A percentile compares a stretch with the other conserved stretches of the same genome.
Conservation (phyloP, 306 rosid species). For the Prosopis cineraria region DNA sequence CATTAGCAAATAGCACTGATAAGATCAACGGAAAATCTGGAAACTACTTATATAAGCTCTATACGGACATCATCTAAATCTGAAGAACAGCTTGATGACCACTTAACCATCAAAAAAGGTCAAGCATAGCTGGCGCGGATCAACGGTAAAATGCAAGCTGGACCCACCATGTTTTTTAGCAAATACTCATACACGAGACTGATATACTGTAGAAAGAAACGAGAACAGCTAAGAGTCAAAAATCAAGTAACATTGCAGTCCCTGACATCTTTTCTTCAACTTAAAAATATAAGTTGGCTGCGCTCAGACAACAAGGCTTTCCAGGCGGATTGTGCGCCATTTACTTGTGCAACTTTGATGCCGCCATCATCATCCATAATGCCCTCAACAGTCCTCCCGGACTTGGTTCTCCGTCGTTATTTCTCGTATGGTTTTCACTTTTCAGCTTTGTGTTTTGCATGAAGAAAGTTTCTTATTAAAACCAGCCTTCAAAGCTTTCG, state of each 20-base stretch:
- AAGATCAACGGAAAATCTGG: constrained; percentile 15
- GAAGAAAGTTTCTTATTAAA: background rate
- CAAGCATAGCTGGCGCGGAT: too few relatives aligned
- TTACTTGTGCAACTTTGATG: background rate
- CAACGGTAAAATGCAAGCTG: too few relatives aligned
- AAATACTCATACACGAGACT: too few relatives aligned
- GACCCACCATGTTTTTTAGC: too few relatives aligned
- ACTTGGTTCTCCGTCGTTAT: background rate
- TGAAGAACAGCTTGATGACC: too few relatives aligned
- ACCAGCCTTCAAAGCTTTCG: background rate
- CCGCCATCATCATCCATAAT: background rate
- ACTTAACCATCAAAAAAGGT: too few relatives aligned
- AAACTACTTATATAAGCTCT: background rate
- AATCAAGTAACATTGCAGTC: too few relatives aligned
- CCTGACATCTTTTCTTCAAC: too few relatives aligned
- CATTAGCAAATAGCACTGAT: background rate
- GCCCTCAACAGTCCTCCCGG: constrained; percentile 4
- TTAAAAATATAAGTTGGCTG: too few relatives aligned
- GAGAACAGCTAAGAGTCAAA: background rate
- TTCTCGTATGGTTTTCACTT: constrained; percentile 24
- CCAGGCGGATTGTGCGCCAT: background rate
- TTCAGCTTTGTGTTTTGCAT: background rate
- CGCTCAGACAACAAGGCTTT: too few relatives aligned
- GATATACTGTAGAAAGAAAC: constrained; percentile 4
- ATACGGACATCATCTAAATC: too few relatives aligned